phyloP scores from a whole-genome alignment of 2,329 filamentous ascomycete species.

The Alternaria ethzedia region DNA sequence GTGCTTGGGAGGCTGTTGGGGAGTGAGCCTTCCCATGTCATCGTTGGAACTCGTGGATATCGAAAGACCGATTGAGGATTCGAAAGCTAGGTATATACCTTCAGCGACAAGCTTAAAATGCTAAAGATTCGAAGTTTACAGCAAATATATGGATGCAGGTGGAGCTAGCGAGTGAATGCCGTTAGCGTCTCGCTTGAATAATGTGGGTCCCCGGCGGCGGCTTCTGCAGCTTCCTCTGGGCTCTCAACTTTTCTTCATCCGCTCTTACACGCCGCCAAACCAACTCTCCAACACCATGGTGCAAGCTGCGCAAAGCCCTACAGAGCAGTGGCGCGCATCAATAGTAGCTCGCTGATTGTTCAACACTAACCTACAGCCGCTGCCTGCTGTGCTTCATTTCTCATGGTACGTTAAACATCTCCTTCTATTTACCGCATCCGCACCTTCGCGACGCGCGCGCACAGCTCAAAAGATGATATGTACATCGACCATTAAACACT shows the following conservation, averaged over 20 bases:
- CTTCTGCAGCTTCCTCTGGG: neutral
- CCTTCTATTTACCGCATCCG: constrained; percentile 2
- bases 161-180: neutral
- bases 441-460: neutral
- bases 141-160: neutral
- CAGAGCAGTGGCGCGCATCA: neutral
- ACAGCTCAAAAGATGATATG: constrained; percentile 42
- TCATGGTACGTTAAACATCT: constrained; percentile 18
- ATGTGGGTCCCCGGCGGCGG: constrained; percentile 9
- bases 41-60: neutral
- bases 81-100: neutral
- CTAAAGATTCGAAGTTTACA: neutral
- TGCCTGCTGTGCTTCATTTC: neutral
- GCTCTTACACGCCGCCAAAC: neutral
- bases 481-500: constrained; percentile 47
- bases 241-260: constrained; percentile 12
- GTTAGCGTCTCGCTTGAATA: constrained; percentile 8
- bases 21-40: constrained; percentile 8
- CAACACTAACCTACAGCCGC: neutral
- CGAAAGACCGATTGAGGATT: neutral
- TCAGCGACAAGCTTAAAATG: neutral
- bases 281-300: neutral
- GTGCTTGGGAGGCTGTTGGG: constrained; percentile 50
- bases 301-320: neutral
- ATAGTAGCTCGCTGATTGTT: neutral